These are phyloP conservation scores for Ceratocystiopsis brevicomis DNA, from an alignment of 2,329 filamentous ascomycete species.

Conservation along the genomic window DNA sequence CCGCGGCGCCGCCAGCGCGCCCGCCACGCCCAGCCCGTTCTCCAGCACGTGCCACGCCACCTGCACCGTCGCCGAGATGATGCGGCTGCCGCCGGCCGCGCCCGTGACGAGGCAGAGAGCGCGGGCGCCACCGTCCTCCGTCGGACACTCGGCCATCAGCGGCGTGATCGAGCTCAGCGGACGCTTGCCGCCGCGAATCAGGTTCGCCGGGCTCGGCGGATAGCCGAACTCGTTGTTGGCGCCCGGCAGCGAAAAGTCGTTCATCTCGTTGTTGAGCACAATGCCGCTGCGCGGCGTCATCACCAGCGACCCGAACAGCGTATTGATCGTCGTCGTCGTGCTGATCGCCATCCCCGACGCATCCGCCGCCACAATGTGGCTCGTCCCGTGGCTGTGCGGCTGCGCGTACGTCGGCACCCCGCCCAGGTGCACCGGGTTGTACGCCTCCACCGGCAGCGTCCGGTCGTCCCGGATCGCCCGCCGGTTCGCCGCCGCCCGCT, in stretches of 20 bases:
- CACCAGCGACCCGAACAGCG: slow-evolving; percentile 63
- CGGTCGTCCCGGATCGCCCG: slow-evolving; percentile 49
- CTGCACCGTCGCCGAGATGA: slow-evolving; percentile 70
- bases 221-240: slow-evolving; percentile 69
- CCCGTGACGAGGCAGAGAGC: slow-evolving; percentile 51
- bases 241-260: slow-evolving; percentile 75
- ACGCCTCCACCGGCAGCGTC: slow-evolving; percentile 55
- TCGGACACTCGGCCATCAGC: slow-evolving; percentile 45
- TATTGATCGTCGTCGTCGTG: slow-evolving; percentile 73
- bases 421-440: slow-evolving; percentile 35
- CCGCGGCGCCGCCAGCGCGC: slow-evolving; percentile 49
- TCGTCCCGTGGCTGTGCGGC: slow-evolving; percentile 39
- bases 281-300: slow-evolving; percentile 70
- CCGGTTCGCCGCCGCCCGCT: slow-evolving; percentile 40
- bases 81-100: slow-evolving; percentile 65
- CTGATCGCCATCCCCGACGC: slow-evolving; percentile 55
- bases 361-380: slow-evolving; percentile 56
- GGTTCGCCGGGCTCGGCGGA: slow-evolving; percentile 63
- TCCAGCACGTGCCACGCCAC: slow-evolving; percentile 59
- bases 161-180: slow-evolving; percentile 71
- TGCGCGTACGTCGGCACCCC: slow-evolving; percentile 2
- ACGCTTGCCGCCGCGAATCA: slow-evolving; percentile 60
- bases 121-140: slow-evolving; percentile 16
- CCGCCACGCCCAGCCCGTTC: slow-evolving; percentile 34
- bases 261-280: slow-evolving; percentile 55